Percentiles rank a stretch among this genome's conserved stretches.
Conservation (phyloP, 306 rosid species). For the Vigna radiata region DNA sequence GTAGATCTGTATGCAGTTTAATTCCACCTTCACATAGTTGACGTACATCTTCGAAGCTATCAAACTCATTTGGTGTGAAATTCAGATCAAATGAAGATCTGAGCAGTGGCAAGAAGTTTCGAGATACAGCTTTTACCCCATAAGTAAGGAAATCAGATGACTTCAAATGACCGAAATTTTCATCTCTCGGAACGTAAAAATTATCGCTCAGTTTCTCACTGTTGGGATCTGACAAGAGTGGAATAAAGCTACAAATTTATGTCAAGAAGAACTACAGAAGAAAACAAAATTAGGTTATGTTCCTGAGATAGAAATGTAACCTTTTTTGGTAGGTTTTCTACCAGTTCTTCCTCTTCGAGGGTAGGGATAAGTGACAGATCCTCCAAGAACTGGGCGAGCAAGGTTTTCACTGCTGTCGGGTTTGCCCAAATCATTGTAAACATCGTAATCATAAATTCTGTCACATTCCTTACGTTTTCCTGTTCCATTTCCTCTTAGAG, state of each 20-base stretch:
- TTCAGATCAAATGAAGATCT: constrained; percentile 36
- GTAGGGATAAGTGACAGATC: constrained; percentile 64
- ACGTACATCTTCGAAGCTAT: constrained; percentile 61
- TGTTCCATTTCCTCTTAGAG: constrained; percentile 63
- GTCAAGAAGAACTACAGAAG: not conserved
- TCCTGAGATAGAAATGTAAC: constrained; percentile 33
- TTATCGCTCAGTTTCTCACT: constrained; percentile 42
- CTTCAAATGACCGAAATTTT: constrained; percentile 68
- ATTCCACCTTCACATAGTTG: constrained; percentile 70
- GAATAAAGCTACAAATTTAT: not conserved
- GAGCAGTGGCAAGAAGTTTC: constrained; percentile 48
- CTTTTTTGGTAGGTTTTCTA: constrained; percentile 55
- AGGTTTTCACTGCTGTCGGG: constrained; percentile 40
- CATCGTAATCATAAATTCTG: constrained; percentile 72
- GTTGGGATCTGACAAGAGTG: constrained; percentile 49
- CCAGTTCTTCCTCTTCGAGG: constrained; percentile 91
- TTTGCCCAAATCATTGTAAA: constrained; percentile 71
- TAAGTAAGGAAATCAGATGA: constrained; percentile 62
- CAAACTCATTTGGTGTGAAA: constrained; percentile 53
- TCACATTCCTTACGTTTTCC: constrained; percentile 72
- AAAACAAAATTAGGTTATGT: not conserved
- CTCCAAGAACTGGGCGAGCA: constrained; percentile 66
- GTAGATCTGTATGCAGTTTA: constrained; percentile 49
- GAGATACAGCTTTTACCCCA: constrained; percentile 58
- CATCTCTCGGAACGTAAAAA: constrained; percentile 63